These are phyloP conservation scores for Trichomonas gallinae DNA, from an alignment of 208 protist species.

Conservation along the genomic window DNA sequence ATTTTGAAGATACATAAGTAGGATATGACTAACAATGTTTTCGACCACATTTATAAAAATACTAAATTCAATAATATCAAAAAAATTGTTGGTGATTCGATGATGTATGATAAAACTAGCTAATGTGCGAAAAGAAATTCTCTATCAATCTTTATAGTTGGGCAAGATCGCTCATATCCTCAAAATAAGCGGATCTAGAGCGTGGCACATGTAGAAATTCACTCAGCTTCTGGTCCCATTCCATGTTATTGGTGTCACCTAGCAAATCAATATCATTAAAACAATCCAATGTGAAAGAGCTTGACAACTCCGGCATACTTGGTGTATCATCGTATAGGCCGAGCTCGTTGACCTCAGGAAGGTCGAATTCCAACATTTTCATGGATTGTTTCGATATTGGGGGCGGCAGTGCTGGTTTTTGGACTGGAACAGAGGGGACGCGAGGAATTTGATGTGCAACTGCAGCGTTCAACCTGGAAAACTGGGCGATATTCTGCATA, in stretches of 20 bases:
- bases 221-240: neutral
- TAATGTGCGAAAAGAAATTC: neutral
- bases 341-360: neutral
- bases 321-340: neutral
- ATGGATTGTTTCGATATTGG: neutral
- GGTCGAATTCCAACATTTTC: neutral
- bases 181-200: neutral
- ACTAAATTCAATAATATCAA: no score
- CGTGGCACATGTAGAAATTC: neutral
- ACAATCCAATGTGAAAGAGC: neutral
- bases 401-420: neutral
- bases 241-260: neutral
- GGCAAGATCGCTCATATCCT: neutral
- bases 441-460: neutral
- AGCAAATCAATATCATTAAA: neutral
- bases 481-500: neutral
- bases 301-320: neutral
- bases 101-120: no score
- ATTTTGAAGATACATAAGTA: no score
- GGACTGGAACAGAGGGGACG: neutral
- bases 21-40: no score
- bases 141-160: neutral
- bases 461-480: neutral
- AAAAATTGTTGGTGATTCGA: no score
- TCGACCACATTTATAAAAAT: no score